Percentiles rank a stretch among this genome's conserved stretches.
Conservation (phyloP, 148 eudicot species). For the Arctostaphylos glauca region DNA sequence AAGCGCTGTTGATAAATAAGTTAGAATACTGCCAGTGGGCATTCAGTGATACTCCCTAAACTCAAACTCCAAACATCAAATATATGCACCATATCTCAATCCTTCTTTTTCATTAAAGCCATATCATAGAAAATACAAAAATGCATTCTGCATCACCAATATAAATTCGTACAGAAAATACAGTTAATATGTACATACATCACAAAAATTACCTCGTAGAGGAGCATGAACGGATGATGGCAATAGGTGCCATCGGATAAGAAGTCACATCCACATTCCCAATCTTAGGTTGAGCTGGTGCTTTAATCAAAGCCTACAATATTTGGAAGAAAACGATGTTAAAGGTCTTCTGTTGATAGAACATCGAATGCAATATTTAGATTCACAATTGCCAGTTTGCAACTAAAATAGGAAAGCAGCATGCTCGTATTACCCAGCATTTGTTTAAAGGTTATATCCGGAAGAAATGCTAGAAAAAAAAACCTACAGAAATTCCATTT, state of each 20-base stretch:
- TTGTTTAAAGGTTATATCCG: background rate
- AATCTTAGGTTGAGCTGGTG: constrained; percentile 43
- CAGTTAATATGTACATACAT: background rate
- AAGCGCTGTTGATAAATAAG: too few species aligned
- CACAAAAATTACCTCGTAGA: constrained; percentile 69
- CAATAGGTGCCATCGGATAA: constrained; percentile 87
- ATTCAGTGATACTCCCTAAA: background rate
- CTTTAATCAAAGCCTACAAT: constrained; percentile 66
- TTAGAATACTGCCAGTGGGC: too few species aligned
- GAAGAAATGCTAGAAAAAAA: background rate
- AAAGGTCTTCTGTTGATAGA: background rate
- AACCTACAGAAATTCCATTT: too few species aligned
- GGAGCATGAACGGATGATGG: constrained; percentile 72
- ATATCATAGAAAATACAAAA: background rate
- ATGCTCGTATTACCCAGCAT: background rate
- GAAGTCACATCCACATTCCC: constrained; percentile 38
- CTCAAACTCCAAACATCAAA: background rate
- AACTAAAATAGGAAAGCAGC: background rate
- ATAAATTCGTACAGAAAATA: background rate
- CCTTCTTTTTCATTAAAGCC: background rate
- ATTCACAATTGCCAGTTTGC: background rate
- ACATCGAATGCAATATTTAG: background rate
- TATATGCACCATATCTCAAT: background rate
- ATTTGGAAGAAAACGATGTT: background rate
- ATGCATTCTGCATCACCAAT: background rate